A percentile compares a stretch with the other conserved stretches of the same genome.
Evolutionary conservation across 2,329 filamentous ascomycete species (phyloP).

Genomic region (Fusarium verticillioides): DNA sequence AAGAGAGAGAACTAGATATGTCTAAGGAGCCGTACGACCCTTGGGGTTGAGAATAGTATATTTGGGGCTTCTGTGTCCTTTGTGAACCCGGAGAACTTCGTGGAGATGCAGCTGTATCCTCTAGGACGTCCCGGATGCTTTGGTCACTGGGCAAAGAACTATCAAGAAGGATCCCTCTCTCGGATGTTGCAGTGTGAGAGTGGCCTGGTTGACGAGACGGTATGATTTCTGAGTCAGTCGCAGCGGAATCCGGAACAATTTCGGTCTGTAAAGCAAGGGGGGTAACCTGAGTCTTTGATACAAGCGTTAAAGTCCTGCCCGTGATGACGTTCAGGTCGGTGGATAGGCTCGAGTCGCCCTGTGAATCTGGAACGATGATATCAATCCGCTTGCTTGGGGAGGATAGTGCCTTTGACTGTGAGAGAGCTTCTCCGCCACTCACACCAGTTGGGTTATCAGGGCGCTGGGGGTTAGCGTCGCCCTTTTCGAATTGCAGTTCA

Average conservation of each 20-base stretch:
- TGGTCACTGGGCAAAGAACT: not conserved
- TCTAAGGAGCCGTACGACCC: not conserved
- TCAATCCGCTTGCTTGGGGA: slow-evolving; percentile 8
- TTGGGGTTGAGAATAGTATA: slow-evolving; percentile 40
- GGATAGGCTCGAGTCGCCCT: slow-evolving; percentile 26
- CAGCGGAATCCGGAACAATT: slow-evolving; percentile 23
- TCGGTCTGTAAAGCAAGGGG: slow-evolving; percentile 15
- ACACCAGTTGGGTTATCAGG: not conserved
- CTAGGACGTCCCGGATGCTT: not conserved
- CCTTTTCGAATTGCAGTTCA: not conserved
- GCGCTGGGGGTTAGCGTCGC: not conserved
- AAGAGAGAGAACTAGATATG: slow-evolving; percentile 3
- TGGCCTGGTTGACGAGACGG: slow-evolving; percentile 45
- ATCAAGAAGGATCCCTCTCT: slow-evolving; percentile 2
- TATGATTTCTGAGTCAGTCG: slow-evolving; percentile 29
- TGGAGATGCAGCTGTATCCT: not conserved
- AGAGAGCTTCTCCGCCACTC: not conserved
- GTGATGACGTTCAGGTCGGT: not conserved
- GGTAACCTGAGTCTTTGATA: not conserved
- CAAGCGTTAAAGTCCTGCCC: not conserved
- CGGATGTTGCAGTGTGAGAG: not conserved
- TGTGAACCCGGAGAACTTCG: not conserved
- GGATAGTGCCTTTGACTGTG: not conserved
- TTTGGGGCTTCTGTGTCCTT: not conserved
- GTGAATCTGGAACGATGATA: slow-evolving; percentile 38